Base-by-base conservation (phyloP, 768 basidiomycete species). In the Lactarius hengduanensis region DNA sequence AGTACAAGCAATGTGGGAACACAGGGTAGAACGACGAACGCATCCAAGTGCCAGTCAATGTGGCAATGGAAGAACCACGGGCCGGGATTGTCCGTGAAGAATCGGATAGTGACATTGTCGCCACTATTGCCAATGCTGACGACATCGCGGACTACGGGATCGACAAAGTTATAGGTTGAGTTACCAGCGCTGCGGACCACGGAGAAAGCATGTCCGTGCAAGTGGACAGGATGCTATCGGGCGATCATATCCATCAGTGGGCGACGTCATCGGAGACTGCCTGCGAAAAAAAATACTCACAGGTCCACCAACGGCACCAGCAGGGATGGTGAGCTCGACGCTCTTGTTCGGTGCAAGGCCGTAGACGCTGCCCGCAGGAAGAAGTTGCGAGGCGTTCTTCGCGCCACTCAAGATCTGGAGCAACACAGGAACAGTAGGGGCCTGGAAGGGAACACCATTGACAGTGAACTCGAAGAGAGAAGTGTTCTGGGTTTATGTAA, bases 341-440 rank as follows among this genome's bases (percentile, higher is more conserved):
- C 73, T 80, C 68, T 70, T 80, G 66, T 84, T 81, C 10, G 72
- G 75, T 0, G 81, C 82, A 11, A 88, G 74, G 10, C 74, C 69
- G 68, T 82, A 83, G 10, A 87, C 76, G 11, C 77, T 78, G 1
- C 83, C 85, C 0, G 61, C n/a, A 0, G 86, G 87, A 40, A 86
- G 72, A 20, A 88, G 76, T 0, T 82, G 77, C 26, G 77, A 71
- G 0, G 85, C 79, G 16, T 78, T 76, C 41, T 75, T 74, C 5
- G 81, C 80, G 0, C 86, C 86, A 57, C 82, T 85, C 41, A 88
- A 72, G 38, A 87, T 83, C 70, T 88, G 86, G 10, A 87, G 79
- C 22, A 88, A 78, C 16, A 85, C 80, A 0, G 86, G 85, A 1
- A 80, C 74, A 0, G 77, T 76, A 0, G 85, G 84, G 1, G 78